Base-by-base conservation (phyloP, 108 stramenopile species). In the Phaeodactylum tricornutum region DNA sequence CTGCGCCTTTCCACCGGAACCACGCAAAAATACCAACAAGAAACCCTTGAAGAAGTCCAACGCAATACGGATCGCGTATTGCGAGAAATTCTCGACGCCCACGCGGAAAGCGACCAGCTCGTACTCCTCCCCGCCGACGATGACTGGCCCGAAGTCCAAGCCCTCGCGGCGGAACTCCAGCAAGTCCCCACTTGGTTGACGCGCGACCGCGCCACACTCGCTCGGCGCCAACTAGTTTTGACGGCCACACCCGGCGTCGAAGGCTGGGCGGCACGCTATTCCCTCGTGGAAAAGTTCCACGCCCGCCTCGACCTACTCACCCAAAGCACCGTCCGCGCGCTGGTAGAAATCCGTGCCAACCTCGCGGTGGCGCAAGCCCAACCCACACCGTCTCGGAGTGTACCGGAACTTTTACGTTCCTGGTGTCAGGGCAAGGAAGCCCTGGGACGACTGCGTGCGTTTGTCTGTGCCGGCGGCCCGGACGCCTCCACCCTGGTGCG, bases 361-460 rank as follows among this genome's bases (percentile, higher is more conserved):
- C 12, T 47, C 14, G n/a, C n/a, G n/a, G n/a, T n/a, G n/a, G n/a
- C n/a, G 8, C 42, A 11, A 8, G 9, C 17, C 15, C 12, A 43
- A 43, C 15, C 12, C 7, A 26, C 39, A 14, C n/a, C n/a, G n/a
- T n/a, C n/a, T n/a, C n/a, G n/a, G n/a, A n/a, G n/a, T n/a, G 32
- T 57, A 5, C 59, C 49, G 9, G 59, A 59, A 51, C 40, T 59
- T 9, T 41, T 59, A 7, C 30, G 16, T 11, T 43, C 21, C 22
- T 59, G 59, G 59, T 43, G 41, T 36, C 43, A 51, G 1, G 50
- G 50, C 29, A 59, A 59, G 39, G 59, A 59, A 26, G 59, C 59
- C 1, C 34, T 59, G 49, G 59, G 59, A 1, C 59, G 59, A 11
- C 40, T 51, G 1, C 49, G 59, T 31, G 59, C 59, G 20, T 59